Evolutionary conservation across 768 basidiomycete species (phyloP), one percentile per base, ranked within the genome.

Genomic region (Exsudoporus frostii): DNA sequence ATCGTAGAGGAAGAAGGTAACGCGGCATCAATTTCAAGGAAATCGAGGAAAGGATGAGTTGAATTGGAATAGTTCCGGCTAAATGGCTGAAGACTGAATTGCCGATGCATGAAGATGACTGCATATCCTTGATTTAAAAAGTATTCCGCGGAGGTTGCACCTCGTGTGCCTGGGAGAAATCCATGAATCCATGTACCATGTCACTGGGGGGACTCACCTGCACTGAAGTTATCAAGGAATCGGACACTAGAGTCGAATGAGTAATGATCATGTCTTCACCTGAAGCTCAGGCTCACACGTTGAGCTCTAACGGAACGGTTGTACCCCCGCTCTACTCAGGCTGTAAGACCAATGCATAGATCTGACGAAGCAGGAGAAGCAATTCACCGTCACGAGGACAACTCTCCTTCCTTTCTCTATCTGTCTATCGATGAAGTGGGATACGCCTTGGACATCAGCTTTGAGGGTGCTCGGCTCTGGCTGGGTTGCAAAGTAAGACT

Each of bases 151-250:
- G 97, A 98, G 0, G 96, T 94, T 29, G 97, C 92, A 39, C 97
- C 97, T 65, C 97, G 81, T 19, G 97, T 99, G 48, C 96, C 95
- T 91, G 51, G 9, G 22, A 51, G n/a, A 59, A 50, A 38, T 43
- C 48, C 41, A 42, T 49, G 36, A 53, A 45, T 54, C 49, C 4
- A 22, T 37, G 7, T 37, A 45, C 29, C 10, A 32, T 1, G 32
- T 34, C 20, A 17, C 24, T 15, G 17, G 24, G 19, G 17, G 3
- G 32, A 65, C 86, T 55, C 43, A 90, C 93, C 93, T 54, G 97
- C 96, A 71, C 94, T 97, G 73, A 98, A 98, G 76, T 99, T 98
- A 69, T 98, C 96, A 27, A 99, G 79, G 70, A 98, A 99, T 46
- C 97, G 91, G 43, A 99, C 97, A 62, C 96, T 99, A 46, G 65